Percentiles rank a stretch among this genome's conserved stretches.
These are phyloP conservation scores for Penicillium verrucosum DNA, from an alignment of 2,329 filamentous ascomycete species.

Conservation along the genomic window DNA sequence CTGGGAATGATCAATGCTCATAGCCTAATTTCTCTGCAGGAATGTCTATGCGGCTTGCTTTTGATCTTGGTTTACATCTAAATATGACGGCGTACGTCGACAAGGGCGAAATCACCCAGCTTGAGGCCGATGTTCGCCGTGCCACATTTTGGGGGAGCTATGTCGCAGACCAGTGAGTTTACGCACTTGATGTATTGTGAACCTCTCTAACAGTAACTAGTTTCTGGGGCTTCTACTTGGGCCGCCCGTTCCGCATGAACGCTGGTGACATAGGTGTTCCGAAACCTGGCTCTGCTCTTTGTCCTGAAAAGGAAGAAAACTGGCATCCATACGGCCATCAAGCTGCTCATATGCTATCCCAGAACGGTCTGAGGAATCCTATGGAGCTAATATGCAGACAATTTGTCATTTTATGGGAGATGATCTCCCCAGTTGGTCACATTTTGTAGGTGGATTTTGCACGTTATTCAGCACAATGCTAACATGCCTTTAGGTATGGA, in stretches of 20 bases:
- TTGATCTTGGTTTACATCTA: conserved; percentile 45
- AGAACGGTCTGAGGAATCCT: conserved; percentile 27
- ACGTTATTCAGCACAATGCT: conserved; percentile 1
- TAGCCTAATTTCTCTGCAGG: conserved; percentile 20
- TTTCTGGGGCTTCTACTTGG: conserved; percentile 45
- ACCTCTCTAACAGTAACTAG: conserved; percentile 17
- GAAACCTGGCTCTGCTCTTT: conserved; percentile 34
- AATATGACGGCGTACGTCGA: conserved; percentile 42
- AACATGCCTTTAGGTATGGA: conserved; percentile 30
- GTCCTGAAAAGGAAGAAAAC: conserved; percentile 26
- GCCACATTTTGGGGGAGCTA: conserved; percentile 46
- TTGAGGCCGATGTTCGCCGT: conserved; percentile 41
- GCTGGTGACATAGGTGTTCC: conserved; percentile 41
- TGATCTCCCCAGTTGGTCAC: conserved; percentile 43
- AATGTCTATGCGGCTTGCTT: conserved; percentile 47
- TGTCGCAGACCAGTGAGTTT: conserved; percentile 39
- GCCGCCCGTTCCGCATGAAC: conserved; percentile 43
- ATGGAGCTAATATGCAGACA: conserved; percentile 37
- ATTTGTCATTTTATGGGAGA: conserved; percentile 44
- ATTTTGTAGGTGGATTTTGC: conserved; percentile 32
- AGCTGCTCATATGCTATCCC: conserved; percentile 11
- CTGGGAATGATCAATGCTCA: background rate
- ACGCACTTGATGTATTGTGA: background rate
- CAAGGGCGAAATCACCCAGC: conserved; percentile 38
- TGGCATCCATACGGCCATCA: conserved; percentile 35